A percentile compares a stretch with the other conserved stretches of the same genome.
Conservation (phyloP, 768 basidiomycete species). For the Clitopilus passeckerianus region DNA sequence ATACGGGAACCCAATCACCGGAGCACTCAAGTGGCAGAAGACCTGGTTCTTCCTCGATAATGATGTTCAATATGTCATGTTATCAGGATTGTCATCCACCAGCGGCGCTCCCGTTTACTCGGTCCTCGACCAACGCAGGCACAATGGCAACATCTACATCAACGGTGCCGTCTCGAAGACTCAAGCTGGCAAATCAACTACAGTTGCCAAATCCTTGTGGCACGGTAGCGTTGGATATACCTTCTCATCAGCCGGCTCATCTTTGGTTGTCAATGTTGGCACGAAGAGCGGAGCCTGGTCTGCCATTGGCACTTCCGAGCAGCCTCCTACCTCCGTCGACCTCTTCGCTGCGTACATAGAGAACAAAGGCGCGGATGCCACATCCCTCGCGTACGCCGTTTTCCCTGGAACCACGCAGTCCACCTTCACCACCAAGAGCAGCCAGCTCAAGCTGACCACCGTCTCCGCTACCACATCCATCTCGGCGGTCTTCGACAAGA, state of each 20-base stretch:
- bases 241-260: slow-evolving; percentile 26
- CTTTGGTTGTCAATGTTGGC: slow-evolving; percentile 30
- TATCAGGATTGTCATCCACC: slow-evolving; percentile 44
- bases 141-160: slow-evolving; percentile 37
- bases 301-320: slow-evolving; percentile 54
- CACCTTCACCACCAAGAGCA: slow-evolving; percentile 20
- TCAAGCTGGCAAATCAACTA: background rate
- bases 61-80: slow-evolving; percentile 59
- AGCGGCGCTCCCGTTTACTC: slow-evolving; percentile 45
- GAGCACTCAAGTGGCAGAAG: slow-evolving; percentile 57
- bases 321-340: slow-evolving; percentile 50
- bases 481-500: slow-evolving; percentile 35
- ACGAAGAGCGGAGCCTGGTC: slow-evolving; percentile 57
- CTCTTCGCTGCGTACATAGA: slow-evolving; percentile 38
- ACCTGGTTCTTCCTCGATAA: slow-evolving; percentile 70
- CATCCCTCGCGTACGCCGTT: slow-evolving; percentile 31
- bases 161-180: slow-evolving; percentile 21
- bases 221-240: slow-evolving; percentile 62
- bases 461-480: slow-evolving; percentile 26
- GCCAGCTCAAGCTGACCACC: slow-evolving; percentile 18
- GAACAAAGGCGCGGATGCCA: slow-evolving; percentile 10
- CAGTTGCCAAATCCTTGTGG: slow-evolving; percentile 42
- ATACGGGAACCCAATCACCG: slow-evolving; percentile 61
- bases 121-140: slow-evolving; percentile 64
- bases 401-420: slow-evolving; percentile 32